Percentiles rank a stretch among this genome's conserved stretches.
Evolutionary conservation across 768 basidiomycete genomes (phyloP).

Genomic region (Exsudoporus frostii): DNA sequence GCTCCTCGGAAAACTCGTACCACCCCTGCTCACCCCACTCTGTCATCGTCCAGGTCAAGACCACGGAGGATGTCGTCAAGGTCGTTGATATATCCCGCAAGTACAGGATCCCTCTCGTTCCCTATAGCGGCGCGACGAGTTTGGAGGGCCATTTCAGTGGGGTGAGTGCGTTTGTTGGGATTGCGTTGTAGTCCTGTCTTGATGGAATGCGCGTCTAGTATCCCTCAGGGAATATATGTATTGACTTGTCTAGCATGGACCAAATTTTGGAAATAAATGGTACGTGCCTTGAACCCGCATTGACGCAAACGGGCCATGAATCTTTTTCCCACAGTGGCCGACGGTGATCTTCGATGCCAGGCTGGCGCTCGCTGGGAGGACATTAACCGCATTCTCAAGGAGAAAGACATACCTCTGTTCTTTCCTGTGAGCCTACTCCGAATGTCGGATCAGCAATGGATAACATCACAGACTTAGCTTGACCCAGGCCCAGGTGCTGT

Average conservation of each 20-base stretch:
- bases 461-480: constrained; percentile 39
- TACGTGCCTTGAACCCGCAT: constrained; percentile 26
- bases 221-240: constrained; percentile 56
- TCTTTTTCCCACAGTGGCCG: constrained; percentile 45
- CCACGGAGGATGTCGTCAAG: constrained; percentile 80
- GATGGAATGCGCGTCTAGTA: constrained; percentile 25
- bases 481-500: constrained; percentile 74
- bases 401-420: constrained; percentile 73
- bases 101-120: constrained; percentile 71
- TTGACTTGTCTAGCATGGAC: constrained; percentile 69
- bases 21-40: constrained; percentile 57
- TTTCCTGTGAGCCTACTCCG: constrained; percentile 60
- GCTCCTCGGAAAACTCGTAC: constrained; percentile 69
- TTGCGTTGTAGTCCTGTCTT: neutral
- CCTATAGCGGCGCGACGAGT: constrained; percentile 84
- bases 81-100: constrained; percentile 74
- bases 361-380: constrained; percentile 77
- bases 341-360: constrained; percentile 75
- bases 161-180: constrained; percentile 35
- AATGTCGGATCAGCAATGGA: neutral
- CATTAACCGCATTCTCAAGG: constrained; percentile 65
- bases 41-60: constrained; percentile 54
- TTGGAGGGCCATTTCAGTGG: constrained; percentile 86
- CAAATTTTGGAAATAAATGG: constrained; percentile 57
- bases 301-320: neutral